These are phyloP conservation scores for Zygoascus bituminiphila DNA, from an alignment of 805 yeast species.

Conservation along the genomic window DNA sequence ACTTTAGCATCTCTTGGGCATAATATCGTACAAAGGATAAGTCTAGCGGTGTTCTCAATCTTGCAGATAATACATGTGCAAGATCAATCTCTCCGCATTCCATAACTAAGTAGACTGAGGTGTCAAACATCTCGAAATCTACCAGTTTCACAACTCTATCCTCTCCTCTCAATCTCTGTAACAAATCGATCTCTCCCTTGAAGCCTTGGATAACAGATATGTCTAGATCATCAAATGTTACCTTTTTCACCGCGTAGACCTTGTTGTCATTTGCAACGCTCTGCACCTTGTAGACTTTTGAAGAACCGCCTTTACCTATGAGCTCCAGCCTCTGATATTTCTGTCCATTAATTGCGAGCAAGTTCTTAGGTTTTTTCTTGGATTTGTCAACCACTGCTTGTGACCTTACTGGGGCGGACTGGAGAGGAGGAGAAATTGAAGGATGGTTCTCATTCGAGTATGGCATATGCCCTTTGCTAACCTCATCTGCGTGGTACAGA, in stretches of 20 bases:
- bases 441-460: background rate
- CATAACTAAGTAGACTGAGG: constrained; percentile 68
- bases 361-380: constrained; percentile 20
- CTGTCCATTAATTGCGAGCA: constrained; percentile 45
- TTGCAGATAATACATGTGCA: constrained; percentile 64
- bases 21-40: constrained; percentile 72
- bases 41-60: constrained; percentile 48
- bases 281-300: constrained; percentile 78
- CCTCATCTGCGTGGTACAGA: background rate
- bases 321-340: constrained; percentile 68
- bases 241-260: constrained; percentile 73
- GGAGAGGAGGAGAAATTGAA: background rate
- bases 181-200: constrained; percentile 80
- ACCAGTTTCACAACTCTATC: constrained; percentile 70
- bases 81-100: constrained; percentile 92
- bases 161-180: constrained; percentile 49
- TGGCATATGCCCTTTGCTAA: background rate
- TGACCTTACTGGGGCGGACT: too few relatives aligned
- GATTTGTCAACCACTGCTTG: constrained; percentile 1
- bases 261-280: constrained; percentile 35
- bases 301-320: constrained; percentile 86
- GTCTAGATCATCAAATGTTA: constrained; percentile 67
- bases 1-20: constrained; percentile 66
- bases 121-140: constrained; percentile 62
- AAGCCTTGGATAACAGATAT: constrained; percentile 65